Evolutionary conservation across 805 yeast genomes (phyloP).

Genomic region (Kodamaea hsintzibuensis): DNA sequence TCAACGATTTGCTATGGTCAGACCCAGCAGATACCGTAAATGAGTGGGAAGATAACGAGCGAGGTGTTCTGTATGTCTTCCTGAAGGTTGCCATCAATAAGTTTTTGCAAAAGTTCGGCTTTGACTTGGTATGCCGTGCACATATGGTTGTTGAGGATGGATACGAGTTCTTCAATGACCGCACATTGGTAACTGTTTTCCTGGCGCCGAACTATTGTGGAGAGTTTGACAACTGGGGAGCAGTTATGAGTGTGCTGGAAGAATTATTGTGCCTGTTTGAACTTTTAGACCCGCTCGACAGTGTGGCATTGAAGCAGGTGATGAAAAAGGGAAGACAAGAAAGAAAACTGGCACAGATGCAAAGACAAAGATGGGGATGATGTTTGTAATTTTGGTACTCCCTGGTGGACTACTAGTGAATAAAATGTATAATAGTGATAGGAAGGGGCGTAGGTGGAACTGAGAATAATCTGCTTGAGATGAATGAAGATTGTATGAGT

Average conservation of each 20-base stretch:
- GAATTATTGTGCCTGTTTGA: conserved; percentile 92
- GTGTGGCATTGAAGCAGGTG: conserved; percentile 88
- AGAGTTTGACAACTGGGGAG: conserved; percentile 94
- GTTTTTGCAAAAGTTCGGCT: conserved; percentile 70
- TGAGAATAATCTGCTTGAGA: neutral
- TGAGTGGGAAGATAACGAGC: conserved; percentile 87
- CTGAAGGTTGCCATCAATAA: conserved; percentile 78
- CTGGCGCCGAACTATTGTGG: conserved; percentile 80
- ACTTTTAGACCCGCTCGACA: conserved; percentile 88
- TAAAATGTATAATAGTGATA: conserved; percentile 3
- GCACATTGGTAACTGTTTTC: conserved; percentile 70
- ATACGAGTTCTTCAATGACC: conserved; percentile 72
- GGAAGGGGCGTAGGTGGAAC: neutral
- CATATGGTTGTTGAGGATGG: conserved; percentile 89
- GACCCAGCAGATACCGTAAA: conserved; percentile 82
- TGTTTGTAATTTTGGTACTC: neutral
- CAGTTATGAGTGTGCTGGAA: conserved; percentile 95
- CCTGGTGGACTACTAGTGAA: conserved; percentile 5
- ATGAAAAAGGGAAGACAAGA: conserved; percentile 94
- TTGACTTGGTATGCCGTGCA: conserved; percentile 81
- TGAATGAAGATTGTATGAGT: neutral
- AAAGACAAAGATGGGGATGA: conserved; percentile 2
- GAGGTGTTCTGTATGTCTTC: conserved; percentile 82
- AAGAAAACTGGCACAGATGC: conserved; percentile 44
- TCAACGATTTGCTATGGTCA: conserved; percentile 79